Conservation (phyloP, 768 basidiomycete genomes). For the Strobilomyces dryophilus region DNA sequence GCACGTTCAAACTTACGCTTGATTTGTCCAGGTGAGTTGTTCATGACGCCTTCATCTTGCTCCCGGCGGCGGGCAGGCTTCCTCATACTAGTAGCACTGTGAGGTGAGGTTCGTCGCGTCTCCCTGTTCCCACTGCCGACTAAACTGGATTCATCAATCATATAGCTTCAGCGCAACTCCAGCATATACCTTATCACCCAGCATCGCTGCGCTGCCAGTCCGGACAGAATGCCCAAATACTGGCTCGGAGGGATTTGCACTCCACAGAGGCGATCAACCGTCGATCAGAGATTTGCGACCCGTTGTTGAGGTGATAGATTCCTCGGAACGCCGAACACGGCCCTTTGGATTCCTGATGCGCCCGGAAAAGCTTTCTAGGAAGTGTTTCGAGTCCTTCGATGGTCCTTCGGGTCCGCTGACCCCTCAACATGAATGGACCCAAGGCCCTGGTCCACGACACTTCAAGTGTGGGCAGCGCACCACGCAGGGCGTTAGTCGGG, state of each 20-base stretch:
- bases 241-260: constrained; percentile 4
- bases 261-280: constrained; percentile 1
- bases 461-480: no score
- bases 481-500: not conserved
- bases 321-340: not conserved
- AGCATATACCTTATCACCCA: not conserved
- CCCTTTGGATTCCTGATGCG: not conserved
- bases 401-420: not conserved
- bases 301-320: not conserved
- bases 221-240: not conserved
- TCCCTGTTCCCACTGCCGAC: not conserved
- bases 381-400: not conserved
- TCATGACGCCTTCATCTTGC: not conserved
- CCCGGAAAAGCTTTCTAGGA: not conserved
- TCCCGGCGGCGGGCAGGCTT: not conserved
- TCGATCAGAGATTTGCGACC: constrained; percentile 14
- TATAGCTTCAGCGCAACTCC: not conserved
- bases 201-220: not conserved
- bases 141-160: not conserved
- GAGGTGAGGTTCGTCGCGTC: not conserved
- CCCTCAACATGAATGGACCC: not conserved
- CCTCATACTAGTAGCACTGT: no score
- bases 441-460: not conserved
- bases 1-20: not conserved
- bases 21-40: not conserved